Evolutionary conservation across 257 asterid genomes (phyloP), one percentile per base, ranked within the genome.

Genomic region (Rubia yunnanensis): DNA sequence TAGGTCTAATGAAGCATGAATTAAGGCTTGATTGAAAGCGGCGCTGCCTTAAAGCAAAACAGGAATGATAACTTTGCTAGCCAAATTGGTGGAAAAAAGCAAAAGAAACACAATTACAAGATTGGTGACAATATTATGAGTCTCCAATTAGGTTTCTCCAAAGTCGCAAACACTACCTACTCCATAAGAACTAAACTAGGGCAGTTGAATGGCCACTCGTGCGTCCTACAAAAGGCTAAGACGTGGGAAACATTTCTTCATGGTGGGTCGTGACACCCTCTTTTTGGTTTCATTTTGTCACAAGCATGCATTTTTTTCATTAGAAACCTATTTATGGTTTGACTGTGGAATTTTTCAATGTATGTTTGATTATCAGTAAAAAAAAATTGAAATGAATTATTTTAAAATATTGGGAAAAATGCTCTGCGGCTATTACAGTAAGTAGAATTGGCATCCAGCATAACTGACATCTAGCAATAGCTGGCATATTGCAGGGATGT

Each of bases 41-140:
- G 32, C 54, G 41, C 35, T 48, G 30, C 36, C n/a, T n/a, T n/a
- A 23, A n/a, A 63, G 59, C 59, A 26, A 46, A 68, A 60, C 70
- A 56, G 23, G 9, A 14, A 59, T 64, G 22, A 73, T 68, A 28
- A 36, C 50, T 55, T 63, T 73, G 71, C 58, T 53, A 10, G 64
- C 73, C 73, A 35, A 53, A 11, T n/a, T 1, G 66, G 54, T 0
- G 15, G 14, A 39, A 15, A 36, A 36, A 14, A 39, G 0, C 5
- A 39, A 11, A 15, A 10, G 17, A 39, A 39, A 13, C 48, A 39
- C 48, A 39, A n/a, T n/a, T n/a, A n/a, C n/a, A 44, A 44, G n/a
- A 44, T 44, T 44, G 52, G 52, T 14, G 52, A 44, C 52, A 44
- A 44, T 15, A 44, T 44, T 44, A 44, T 44, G 22, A 44, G 52